Evolutionary conservation across 805 yeast genomes (phyloP), one percentile per base, ranked within the genome.

Genomic region (Candida vartiovaarae): DNA sequence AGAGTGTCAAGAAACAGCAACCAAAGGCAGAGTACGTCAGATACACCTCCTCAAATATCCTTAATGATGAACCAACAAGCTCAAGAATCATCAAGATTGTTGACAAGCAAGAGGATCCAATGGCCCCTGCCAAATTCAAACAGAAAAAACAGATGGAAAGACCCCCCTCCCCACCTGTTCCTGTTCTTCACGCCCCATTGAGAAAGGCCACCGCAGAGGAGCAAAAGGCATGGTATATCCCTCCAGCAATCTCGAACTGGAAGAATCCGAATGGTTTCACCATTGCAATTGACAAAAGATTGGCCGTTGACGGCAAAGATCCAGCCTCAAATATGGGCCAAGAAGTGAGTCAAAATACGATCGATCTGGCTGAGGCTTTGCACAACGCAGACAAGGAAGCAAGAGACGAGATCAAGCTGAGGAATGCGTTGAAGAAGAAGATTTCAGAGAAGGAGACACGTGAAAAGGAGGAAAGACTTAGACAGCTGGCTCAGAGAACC

Each of bases 191-290:
- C n/a, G 71, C 78, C 5, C 77, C 76, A 4, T 42, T 52, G 34
- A 47, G 51, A 24, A 67, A 72, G 54, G 60, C 83, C 20, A 75
- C 89, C 0, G 76, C 77, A 27, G 86, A 82, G 51, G 95, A 89
- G 42, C 84, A 80, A 50, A 78, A 75, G 27, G 73, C 76, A 48
- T 91, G 97, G 96, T 72, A 74, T 39, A 88, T 93, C 29, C 98
- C 98, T 0, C 81, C 95, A 0, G 87, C 95, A 1, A 76, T 91
- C 0, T 91, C 98, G 1, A 88, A 87, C 61, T 93, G 98, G 97
- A 90, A 89, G 62, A 93, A 93, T 61, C 86, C 90, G 15, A 84
- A 85, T 53, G 97, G 98, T 1, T 87, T 80, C 58, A 80, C 95
- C 1, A 81, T 90, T 37, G 79, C 84, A 1, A 62, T 90, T 34